A percentile compares a stretch with the other conserved stretches of the same genome.
phyloP scores from a whole-genome alignment of 352 stramenopile genomes.

The Pythium dissimile region DNA sequence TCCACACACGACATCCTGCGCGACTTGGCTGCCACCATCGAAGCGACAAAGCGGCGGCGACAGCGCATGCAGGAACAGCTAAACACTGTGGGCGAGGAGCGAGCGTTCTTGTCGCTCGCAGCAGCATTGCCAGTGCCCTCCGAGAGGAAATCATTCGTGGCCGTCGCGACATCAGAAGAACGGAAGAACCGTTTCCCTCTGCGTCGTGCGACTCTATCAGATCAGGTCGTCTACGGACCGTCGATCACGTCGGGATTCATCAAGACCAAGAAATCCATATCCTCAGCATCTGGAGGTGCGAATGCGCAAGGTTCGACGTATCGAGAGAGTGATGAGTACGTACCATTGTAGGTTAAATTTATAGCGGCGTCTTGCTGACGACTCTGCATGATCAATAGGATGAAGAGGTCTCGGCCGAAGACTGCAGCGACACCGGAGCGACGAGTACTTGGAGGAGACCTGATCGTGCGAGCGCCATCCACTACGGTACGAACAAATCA shows the following conservation, averaged over 20 bases:
- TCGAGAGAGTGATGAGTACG: conserved; percentile 15
- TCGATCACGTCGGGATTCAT: conserved; percentile 41
- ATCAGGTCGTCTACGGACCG: conserved; percentile 64
- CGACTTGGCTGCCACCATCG: conserved; percentile 15
- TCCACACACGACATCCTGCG: conserved; percentile 22
- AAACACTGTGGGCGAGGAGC: neutral
- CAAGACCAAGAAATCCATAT: conserved; percentile 31
- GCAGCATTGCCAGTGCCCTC: neutral
- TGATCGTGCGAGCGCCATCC: conserved; percentile 17
- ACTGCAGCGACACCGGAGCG: neutral
- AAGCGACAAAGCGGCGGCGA: conserved; percentile 15
- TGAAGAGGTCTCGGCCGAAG: conserved; percentile 4
- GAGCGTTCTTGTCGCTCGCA: neutral
- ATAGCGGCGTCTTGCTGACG: neutral
- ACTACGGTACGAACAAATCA: conserved; percentile 17
- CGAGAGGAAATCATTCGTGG: neutral
- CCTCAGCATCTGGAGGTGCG: neutral
- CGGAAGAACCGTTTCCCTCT: conserved; percentile 58
- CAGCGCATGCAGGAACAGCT: conserved; percentile 10
- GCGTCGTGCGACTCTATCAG: conserved; percentile 39
- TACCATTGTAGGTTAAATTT: neutral
- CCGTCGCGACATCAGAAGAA: conserved; percentile 26
- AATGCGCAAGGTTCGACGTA: conserved; percentile 1
- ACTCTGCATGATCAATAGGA: neutral
- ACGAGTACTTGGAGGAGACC: neutral